phyloP scores from a whole-genome alignment of 768 basidiomycete species.

The Tulasnella sp. region DNA sequence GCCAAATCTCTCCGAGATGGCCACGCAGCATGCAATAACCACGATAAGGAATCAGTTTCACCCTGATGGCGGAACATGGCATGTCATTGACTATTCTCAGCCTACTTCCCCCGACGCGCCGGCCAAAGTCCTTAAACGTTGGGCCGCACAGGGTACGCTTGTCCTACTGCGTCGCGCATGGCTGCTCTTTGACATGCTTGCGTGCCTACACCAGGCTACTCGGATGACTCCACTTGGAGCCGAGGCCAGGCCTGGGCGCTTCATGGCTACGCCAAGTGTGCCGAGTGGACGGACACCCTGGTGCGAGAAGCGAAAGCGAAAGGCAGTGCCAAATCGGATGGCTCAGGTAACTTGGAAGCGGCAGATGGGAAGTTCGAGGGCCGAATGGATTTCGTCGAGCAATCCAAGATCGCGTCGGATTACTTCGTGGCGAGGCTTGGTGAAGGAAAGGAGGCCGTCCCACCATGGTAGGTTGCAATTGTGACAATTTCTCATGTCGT shows the following conservation, averaged over 20 bases:
- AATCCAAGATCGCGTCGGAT: not conserved
- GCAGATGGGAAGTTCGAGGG: not conserved
- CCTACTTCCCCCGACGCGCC: not conserved
- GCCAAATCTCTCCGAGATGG: not conserved
- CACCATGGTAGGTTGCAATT: not conserved
- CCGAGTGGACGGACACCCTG: not conserved
- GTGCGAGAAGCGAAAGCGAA: not conserved
- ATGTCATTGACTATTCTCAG: slow-evolving; percentile 2
- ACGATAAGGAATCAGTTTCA: not conserved
- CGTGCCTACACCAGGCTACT: not conserved
- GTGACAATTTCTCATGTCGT: too few relatives aligned
- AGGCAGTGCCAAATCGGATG: not conserved
- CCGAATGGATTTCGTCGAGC: not conserved
- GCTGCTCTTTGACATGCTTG: too few relatives aligned
- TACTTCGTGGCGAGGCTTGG: not conserved
- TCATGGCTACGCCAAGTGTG: slow-evolving; percentile 1
- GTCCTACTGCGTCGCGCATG: too few relatives aligned
- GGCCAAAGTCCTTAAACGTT: not conserved
- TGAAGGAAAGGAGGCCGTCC: not conserved
- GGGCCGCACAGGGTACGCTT: not conserved
- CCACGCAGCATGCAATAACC: not conserved
- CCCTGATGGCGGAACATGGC: not conserved
- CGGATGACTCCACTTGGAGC: slow-evolving; percentile 1
- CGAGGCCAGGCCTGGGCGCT: slow-evolving; percentile 9
- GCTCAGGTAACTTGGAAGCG: not conserved